Evolutionary conservation across 371 early-diverging fungal species (phyloP), one percentile per base, ranked within the genome.

Genomic region (Mortierella sp.): DNA sequence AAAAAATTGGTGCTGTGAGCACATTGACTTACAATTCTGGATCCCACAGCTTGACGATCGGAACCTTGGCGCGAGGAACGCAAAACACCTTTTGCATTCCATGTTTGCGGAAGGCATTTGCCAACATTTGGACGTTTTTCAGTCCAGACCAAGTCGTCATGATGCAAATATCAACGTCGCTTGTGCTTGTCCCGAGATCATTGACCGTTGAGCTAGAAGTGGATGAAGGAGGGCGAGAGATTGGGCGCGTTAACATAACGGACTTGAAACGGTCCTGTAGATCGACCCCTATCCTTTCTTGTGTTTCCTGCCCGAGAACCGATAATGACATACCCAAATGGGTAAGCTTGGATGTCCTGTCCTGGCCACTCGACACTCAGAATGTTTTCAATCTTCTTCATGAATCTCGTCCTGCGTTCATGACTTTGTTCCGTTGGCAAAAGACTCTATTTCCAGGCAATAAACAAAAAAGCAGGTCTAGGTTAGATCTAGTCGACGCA

Each of bases 151-250:
- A 91, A 19, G 86, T 34, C 1, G 92, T 92, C 55, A 90, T 88
- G 71, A 93, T 88, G 78, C 93, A 92, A 11, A 93, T 79, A 83
- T 93, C 93, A 9, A 93, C 91, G 78, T 93, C 93, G 13, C 92
- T 92, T 9, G 87, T 79, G 69, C 79, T 88, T 10, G 90, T 91
- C 0, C 91, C 91, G 14, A 92, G 77, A 75, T 89, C 88, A 82
- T 93, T 93, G 34, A 87, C 89, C 0, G 92, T 92, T 14, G 93
- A 93, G 24, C 93, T 93, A 53, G 64, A n/a, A 55, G 40, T 13
- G 64, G 26, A 70, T 19, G 24, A 64, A n/a, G 71, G 16, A 26
- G 44, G 31, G 40, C 11, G 19, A 59, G 24, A 59, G 37, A 61
- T 14, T 0, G 14, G 34, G 5, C 34, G 37, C 16, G 61, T 61